Evolutionary conservation across 116 monocot genomes (phyloP).

Genomic region (Iris pallida): DNA sequence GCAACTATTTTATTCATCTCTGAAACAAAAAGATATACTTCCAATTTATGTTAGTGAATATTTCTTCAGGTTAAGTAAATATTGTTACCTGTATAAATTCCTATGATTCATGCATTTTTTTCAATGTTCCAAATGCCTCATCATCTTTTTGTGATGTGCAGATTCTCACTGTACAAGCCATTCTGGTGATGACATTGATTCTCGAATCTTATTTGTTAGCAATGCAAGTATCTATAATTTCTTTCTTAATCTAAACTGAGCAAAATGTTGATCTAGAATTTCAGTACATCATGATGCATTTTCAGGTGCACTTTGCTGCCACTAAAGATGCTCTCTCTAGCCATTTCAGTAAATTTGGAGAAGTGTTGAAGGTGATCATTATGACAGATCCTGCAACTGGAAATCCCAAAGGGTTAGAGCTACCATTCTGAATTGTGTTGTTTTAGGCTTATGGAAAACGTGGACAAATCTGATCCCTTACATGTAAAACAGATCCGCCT

Average conservation of each 20-base stretch:
- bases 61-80: no score
- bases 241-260: neutral
- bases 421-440: neutral
- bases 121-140: neutral
- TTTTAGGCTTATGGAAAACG: neutral
- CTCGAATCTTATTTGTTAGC: slow-evolving; percentile 59
- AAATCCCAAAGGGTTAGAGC: slow-evolving; percentile 63
- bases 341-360: slow-evolving; percentile 86
- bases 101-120: no score
- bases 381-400: slow-evolving; percentile 66
- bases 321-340: slow-evolving; percentile 72
- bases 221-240: slow-evolving; percentile 40
- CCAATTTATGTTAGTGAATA: no score
- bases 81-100: no score
- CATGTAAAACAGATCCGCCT: slow-evolving; percentile 61
- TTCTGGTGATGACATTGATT: slow-evolving; percentile 62
- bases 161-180: slow-evolving; percentile 43
- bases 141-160: slow-evolving; percentile 18
- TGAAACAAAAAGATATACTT: no score
- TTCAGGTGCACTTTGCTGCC: slow-evolving; percentile 85
- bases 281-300: neutral
- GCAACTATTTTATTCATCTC: no score
- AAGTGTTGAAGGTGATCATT: slow-evolving; percentile 75
- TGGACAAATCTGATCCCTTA: neutral
- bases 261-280: neutral